Conservation (phyloP, 176 grass and related monocot species). For the Triticum turgidum region DNA sequence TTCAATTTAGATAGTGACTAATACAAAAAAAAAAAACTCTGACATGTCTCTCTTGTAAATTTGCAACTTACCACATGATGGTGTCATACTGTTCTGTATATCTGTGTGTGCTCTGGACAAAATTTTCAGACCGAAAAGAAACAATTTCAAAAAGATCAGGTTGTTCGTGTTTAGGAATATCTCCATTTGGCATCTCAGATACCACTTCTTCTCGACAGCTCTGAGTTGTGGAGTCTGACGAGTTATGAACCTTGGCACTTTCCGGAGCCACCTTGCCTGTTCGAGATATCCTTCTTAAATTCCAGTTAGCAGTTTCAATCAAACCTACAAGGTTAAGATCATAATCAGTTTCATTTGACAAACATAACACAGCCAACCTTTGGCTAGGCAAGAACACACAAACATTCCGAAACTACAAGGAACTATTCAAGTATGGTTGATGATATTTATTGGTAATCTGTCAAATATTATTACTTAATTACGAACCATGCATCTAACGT, state of each 20-base stretch:
- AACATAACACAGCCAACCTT: background rate
- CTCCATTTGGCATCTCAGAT: constrained; percentile 33
- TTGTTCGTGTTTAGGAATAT: constrained; percentile 17
- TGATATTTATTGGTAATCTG: background rate
- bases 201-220: constrained; percentile 25
- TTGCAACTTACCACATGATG: constrained; percentile 79
- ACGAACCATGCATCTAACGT: background rate
- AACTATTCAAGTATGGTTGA: background rate
- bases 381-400: background rate
- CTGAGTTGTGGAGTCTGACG: constrained; percentile 7
- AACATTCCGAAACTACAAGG: background rate
- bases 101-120: constrained; percentile 51
- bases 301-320: constrained; percentile 76
- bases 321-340: constrained; percentile 60
- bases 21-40: constrained; percentile 25
- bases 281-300: constrained; percentile 58
- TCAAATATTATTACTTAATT: constrained; percentile 3
- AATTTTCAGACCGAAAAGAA: constrained; percentile 78
- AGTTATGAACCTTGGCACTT: constrained; percentile 12
- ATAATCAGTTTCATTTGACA: background rate
- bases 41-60: background rate
- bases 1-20: background rate
- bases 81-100: constrained; percentile 83
- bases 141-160: constrained; percentile 52
- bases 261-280: constrained; percentile 28